Conservation (phyloP, 2,329 filamentous ascomycete genomes). For the Alternaria consortialis region DNA sequence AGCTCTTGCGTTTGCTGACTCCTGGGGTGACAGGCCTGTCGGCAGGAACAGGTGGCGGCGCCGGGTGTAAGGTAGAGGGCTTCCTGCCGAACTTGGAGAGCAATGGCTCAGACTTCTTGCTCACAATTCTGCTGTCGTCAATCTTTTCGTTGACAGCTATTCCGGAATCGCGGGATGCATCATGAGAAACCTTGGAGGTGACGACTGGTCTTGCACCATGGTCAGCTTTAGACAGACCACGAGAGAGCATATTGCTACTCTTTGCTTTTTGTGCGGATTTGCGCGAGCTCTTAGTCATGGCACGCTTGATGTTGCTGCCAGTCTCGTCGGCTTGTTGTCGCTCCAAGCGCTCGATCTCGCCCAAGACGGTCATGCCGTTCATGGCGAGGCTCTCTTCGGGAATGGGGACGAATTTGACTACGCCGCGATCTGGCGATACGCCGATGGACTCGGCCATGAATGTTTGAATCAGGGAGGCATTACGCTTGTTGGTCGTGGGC, state of each 20-base stretch:
- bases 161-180: constrained; percentile 48
- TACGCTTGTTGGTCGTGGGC: constrained; percentile 80
- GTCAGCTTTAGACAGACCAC: constrained; percentile 43
- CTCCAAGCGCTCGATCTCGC: constrained; percentile 70
- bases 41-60: constrained; percentile 45
- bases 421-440: constrained; percentile 71
- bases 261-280: constrained; percentile 47
- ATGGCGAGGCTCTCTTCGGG: constrained; percentile 76
- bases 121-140: constrained; percentile 30
- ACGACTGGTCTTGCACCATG: constrained; percentile 34
- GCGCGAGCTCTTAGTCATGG: constrained; percentile 50
- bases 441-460: constrained; percentile 76
- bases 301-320: constrained; percentile 53
- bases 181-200: constrained; percentile 46
- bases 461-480: constrained; percentile 78
- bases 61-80: constrained; percentile 22
- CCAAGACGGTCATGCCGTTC: constrained; percentile 73
- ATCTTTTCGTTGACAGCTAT: constrained; percentile 44
- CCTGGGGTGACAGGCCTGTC: constrained; percentile 42
- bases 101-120: constrained; percentile 36
- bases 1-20: constrained; percentile 58
- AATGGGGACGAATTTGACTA: constrained; percentile 76
- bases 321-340: constrained; percentile 55
- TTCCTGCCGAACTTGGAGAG: constrained; percentile 33
- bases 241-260: constrained; percentile 49